Conservation (phyloP, 768 basidiomycete species). For the Amyloporia xantha region DNA sequence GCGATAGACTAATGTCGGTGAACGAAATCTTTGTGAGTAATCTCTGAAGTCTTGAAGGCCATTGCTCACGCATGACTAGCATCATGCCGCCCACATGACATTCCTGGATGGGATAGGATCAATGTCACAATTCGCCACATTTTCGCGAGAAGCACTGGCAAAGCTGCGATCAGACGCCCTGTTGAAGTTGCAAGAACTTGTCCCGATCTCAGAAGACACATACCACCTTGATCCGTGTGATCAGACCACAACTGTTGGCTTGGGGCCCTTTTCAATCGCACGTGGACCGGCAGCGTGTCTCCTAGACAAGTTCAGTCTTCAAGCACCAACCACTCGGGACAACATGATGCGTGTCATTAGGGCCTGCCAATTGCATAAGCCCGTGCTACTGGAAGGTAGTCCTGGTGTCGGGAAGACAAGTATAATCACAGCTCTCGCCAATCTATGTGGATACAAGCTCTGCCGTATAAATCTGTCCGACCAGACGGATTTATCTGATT, state of each 20-base stretch:
- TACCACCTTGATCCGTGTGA: slow-evolving; percentile 1
- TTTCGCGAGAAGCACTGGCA: slow-evolving; percentile 52
- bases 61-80: slow-evolving; percentile 37
- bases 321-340: slow-evolving; percentile 81
- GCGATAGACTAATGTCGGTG: slow-evolving; percentile 25
- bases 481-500: slow-evolving; percentile 92
- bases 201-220: slow-evolving; percentile 31
- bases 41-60: background rate
- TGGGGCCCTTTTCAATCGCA: slow-evolving; percentile 71
- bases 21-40: slow-evolving; percentile 63
- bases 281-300: slow-evolving; percentile 42
- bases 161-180: slow-evolving; percentile 56
- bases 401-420: slow-evolving; percentile 99
- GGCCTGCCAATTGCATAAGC: slow-evolving; percentile 85
- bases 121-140: slow-evolving; percentile 62
- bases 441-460: slow-evolving; percentile 66
- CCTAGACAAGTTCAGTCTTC: slow-evolving; percentile 61
- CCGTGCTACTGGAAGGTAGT: slow-evolving; percentile 93
- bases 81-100: slow-evolving; percentile 91
- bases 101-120: slow-evolving; percentile 85
- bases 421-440: slow-evolving; percentile 81
- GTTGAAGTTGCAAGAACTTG: slow-evolving; percentile 46
- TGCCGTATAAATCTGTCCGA: slow-evolving; percentile 97
- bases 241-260: slow-evolving; percentile 30
- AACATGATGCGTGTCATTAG: slow-evolving; percentile 87